Base-by-base conservation (phyloP, 192 early-diverging fungal species). In the Linnemannia elongata region DNA sequence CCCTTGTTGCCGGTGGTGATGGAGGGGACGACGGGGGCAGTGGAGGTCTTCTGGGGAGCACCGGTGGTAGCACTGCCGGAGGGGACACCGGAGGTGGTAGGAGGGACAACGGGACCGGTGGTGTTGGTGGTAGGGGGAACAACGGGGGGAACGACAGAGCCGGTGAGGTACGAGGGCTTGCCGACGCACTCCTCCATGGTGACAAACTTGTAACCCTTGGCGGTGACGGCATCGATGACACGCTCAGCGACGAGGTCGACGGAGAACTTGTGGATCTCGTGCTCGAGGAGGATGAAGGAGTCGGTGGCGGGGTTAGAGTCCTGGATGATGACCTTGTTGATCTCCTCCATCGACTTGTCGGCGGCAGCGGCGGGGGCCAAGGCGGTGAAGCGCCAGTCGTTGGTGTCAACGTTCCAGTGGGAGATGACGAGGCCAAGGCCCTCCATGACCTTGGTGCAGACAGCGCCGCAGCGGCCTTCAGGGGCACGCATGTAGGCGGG, bases 401-500 rank as follows among this genome's bases (percentile, higher is more conserved):
- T 76, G 52, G 89, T 87, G 73, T 89, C 89, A 41, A 80, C 70
- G 68, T 89, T 89, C 89, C 89, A 89, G 73, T 88, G 78, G 36
- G 82, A 78, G 27, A 89, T 69, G 41, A 83, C 72, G 57, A 84
- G 79, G 8, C 82, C 86, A 22, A 89, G 24, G 4, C 55, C 75
- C 33, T 41, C 52, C 86, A 89, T 84, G 39, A 82, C 74, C 45
- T 83, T 84, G 45, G 75, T 80, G 55, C 89, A 89, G 39, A 24
- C 17, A 3, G 36, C 82, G 17, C 30, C 35, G 52, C 88, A 89
- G 71, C 82, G 76, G 54, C 92, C 92, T 84, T 88, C 93, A 2
- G 93, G 93, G n/a, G 93, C 92, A 69, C 94, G 90, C 75, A 94
- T 90, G 82, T 93, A 94, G 0, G 75, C 82, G 42, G 93, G 92